Percentiles rank a stretch among this genome's conserved stretches.
Evolutionary conservation across 306 rosid genomes (phyloP).

Genomic region (Cicer pinnatifidum): DNA sequence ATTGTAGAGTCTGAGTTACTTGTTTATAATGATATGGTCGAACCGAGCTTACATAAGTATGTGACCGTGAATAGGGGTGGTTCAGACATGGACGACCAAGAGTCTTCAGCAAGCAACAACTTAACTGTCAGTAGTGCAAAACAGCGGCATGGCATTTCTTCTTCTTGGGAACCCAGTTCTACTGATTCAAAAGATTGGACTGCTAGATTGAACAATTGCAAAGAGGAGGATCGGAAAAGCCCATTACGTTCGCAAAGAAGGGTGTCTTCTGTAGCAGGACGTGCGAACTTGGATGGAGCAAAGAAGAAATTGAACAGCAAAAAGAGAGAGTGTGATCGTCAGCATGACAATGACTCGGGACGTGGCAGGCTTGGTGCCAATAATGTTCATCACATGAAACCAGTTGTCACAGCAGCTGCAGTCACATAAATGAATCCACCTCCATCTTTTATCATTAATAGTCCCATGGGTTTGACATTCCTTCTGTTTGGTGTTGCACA

Average conservation of each 20-base stretch:
- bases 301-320: slow-evolving; percentile 48
- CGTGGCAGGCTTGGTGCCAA: slow-evolving; percentile 58
- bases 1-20: slow-evolving; percentile 73
- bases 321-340: slow-evolving; percentile 52
- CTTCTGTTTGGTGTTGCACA: slow-evolving; percentile 60
- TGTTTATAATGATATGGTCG: slow-evolving; percentile 66
- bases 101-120: slow-evolving; percentile 80
- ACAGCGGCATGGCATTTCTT: slow-evolving; percentile 51
- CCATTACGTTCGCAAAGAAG: slow-evolving; percentile 41
- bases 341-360: slow-evolving; percentile 56
- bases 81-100: slow-evolving; percentile 72
- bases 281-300: slow-evolving; percentile 41
- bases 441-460: slow-evolving; percentile 34
- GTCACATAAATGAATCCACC: slow-evolving; percentile 50
- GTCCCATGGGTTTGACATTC: slow-evolving; percentile 41
- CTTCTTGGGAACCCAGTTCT: slow-evolving; percentile 74
- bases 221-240: slow-evolving; percentile 48
- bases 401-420: slow-evolving; percentile 58
- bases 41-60: slow-evolving; percentile 86
- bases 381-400: slow-evolving; percentile 53
- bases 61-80: slow-evolving; percentile 65
- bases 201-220: slow-evolving; percentile 47
- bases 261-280: slow-evolving; percentile 38
- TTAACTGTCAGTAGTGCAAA: slow-evolving; percentile 55
- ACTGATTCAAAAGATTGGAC: slow-evolving; percentile 71